phyloP scores from a whole-genome alignment of 805 yeast genomes.

The Candida boidinii region DNA sequence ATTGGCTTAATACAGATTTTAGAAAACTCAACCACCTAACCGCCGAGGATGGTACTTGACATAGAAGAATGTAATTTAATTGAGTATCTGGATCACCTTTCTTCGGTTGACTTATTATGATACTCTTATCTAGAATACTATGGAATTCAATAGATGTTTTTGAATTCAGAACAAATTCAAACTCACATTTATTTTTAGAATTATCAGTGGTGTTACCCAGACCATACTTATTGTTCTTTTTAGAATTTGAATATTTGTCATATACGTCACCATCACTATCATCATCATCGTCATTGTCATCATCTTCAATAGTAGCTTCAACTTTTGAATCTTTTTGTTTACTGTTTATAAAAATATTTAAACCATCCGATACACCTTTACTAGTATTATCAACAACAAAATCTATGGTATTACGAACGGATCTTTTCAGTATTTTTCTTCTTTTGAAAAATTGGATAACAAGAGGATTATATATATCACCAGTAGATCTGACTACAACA shows the following conservation, averaged over 20 bases:
- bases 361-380: no score
- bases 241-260: constrained; percentile 2
- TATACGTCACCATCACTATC: constrained; percentile 6
- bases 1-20: constrained; percentile 32
- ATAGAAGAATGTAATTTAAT: constrained; percentile 40
- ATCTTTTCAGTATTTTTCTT: constrained; percentile 25
- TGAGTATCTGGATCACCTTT: constrained; percentile 2
- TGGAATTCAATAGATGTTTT: constrained; percentile 40
- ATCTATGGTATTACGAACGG: no score
- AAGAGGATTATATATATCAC: constrained; percentile 41
- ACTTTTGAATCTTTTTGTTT: no score
- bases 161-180: constrained; percentile 12
- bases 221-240: not conserved
- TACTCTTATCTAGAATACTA: constrained; percentile 62
- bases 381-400: no score
- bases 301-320: no score
- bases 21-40: constrained; percentile 59
- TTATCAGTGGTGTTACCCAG: not conserved
- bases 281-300: constrained; percentile 1
- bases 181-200: constrained; percentile 6
- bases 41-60: constrained; percentile 45
- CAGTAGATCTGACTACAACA: constrained; percentile 63
- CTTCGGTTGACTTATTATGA: constrained; percentile 35
- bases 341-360: constrained; percentile 6
- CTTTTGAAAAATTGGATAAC: constrained; percentile 53